phyloP scores from a whole-genome alignment of 345 rosid species.

The Conringia planisiliqua region DNA sequence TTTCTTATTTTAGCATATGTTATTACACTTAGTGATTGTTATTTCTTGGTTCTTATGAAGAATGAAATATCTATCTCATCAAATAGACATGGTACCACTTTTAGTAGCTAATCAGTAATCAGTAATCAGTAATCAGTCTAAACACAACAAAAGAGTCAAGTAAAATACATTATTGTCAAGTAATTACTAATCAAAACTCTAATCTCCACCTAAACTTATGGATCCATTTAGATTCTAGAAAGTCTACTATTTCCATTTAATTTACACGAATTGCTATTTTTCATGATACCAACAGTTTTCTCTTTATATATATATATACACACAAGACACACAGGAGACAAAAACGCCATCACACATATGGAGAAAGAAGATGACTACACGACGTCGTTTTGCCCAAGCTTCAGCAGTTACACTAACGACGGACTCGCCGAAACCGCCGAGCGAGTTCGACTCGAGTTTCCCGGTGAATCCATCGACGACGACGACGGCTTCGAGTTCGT shows the following conservation, averaged over 20 bases:
- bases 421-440: conserved; percentile 36
- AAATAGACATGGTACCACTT: background rate
- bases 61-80: background rate
- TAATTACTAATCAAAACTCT: background rate
- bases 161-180: conserved; percentile 1
- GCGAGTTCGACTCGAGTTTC: conserved; percentile 32
- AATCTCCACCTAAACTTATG: conserved; percentile 7
- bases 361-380: conserved; percentile 32
- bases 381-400: conserved; percentile 60
- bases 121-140: background rate
- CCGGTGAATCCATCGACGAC: conserved; percentile 28
- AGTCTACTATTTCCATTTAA: background rate
- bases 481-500: conserved; percentile 54
- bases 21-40: background rate
- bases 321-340: background rate
- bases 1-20: background rate
- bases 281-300: background rate
- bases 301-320: background rate
- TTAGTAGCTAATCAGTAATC: conserved; percentile 1
- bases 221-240: background rate
- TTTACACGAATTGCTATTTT: background rate
- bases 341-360: background rate
- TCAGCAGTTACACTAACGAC: conserved; percentile 51
- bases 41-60: background rate
- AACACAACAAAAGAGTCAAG: conserved; percentile 8